These are phyloP conservation scores for Candida ovalis DNA, from an alignment of 805 yeast genomes.

Conservation along the genomic window DNA sequence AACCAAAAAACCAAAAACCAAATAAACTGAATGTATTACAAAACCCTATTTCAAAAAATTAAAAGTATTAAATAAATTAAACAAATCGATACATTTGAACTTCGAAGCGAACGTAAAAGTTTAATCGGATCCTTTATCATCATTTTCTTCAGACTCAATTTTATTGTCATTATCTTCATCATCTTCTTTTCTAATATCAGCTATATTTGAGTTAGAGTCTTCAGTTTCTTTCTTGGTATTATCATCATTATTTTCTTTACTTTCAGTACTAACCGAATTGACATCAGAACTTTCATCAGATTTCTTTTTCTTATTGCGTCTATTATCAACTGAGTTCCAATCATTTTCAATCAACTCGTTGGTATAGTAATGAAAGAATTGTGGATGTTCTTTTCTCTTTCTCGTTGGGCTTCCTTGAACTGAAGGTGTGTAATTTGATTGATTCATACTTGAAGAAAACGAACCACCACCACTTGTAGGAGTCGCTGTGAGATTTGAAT, in stretches of 20 bases:
- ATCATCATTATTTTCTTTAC: not conserved
- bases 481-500: not conserved
- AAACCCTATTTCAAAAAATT: too few relatives aligned
- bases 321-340: constrained; percentile 16
- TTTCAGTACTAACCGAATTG: not conserved
- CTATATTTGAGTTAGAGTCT: not conserved
- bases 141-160: too few relatives aligned
- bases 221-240: not conserved
- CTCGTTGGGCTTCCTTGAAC: constrained; percentile 1
- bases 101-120: too few relatives aligned
- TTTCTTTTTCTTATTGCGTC: constrained; percentile 18
- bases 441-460: not conserved
- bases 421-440: not conserved
- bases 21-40: too few relatives aligned
- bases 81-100: too few relatives aligned
- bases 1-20: too few relatives aligned
- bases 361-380: constrained; percentile 23
- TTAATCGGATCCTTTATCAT: too few relatives aligned
- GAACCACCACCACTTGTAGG: not conserved
- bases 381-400: constrained; percentile 13
- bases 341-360: constrained; percentile 12
- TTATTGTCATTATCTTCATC: not conserved
- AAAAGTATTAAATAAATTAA: too few relatives aligned
- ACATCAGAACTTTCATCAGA: not conserved
- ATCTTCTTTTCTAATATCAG: not conserved